Evolutionary conservation across 192 early-diverging fungal species (phyloP).

Genomic region (Umbelopsis ramanniana): DNA sequence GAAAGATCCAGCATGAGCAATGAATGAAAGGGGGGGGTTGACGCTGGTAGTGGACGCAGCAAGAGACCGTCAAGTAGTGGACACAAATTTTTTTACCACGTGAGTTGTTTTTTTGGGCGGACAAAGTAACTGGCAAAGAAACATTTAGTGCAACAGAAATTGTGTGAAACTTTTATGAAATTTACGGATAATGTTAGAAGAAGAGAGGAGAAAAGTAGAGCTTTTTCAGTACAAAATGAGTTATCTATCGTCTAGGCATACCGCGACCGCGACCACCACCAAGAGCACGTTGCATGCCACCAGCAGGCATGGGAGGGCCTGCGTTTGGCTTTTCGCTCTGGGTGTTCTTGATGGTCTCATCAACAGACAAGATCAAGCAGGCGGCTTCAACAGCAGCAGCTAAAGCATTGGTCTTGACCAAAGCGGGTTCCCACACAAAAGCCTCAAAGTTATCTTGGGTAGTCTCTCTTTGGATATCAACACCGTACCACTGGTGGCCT

Average conservation of each 20-base stretch:
- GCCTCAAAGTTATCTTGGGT: slow-evolving; percentile 89
- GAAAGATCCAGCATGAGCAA: slow-evolving; percentile 4
- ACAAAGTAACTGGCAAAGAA: too few relatives aligned
- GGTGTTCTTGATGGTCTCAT: slow-evolving; percentile 96
- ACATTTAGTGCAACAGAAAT: too few relatives aligned
- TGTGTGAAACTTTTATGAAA: not conserved
- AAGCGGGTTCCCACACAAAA: slow-evolving; percentile 98
- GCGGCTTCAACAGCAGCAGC: slow-evolving; percentile 94
- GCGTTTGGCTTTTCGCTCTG: slow-evolving; percentile 77
- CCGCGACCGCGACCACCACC: slow-evolving; percentile 68
- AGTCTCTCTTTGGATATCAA: slow-evolving; percentile 87
- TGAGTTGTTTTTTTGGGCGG: not conserved
- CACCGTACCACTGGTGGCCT: slow-evolving; percentile 86
- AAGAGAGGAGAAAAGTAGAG: not conserved
- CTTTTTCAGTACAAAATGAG: slow-evolving; percentile 19
- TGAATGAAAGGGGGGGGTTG: not conserved
- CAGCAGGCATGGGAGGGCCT: slow-evolving; percentile 54
- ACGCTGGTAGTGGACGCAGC: slow-evolving; percentile 7
- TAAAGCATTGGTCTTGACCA: slow-evolving; percentile 98
- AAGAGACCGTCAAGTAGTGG: not conserved
- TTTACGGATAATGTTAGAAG: not conserved
- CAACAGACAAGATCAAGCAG: slow-evolving; percentile 93
- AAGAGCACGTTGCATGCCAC: slow-evolving; percentile 52
- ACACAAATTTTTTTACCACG: not conserved
- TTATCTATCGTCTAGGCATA: slow-evolving; percentile 60